A percentile compares a stretch with the other conserved stretches of the same genome.
Evolutionary conservation across 805 yeast genomes (phyloP).

Genomic region (Sugiyamaella valdiviana): DNA sequence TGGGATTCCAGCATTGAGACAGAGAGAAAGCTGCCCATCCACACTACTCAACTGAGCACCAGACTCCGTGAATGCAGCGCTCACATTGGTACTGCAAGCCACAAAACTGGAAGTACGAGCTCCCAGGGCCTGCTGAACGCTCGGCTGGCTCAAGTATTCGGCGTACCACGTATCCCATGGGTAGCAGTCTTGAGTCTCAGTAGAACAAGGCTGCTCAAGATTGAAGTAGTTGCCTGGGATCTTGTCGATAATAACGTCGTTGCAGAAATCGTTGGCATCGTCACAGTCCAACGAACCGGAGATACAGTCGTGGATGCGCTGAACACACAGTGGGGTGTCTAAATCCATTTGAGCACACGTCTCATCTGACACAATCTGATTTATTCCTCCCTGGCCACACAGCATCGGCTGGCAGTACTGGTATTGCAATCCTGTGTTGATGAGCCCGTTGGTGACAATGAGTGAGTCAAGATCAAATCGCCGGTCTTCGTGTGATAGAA

Average conservation of each 20-base stretch:
- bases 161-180: constrained; percentile 64
- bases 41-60: constrained; percentile 90
- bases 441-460: constrained; percentile 86
- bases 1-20: constrained; percentile 67
- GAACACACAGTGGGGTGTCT: constrained; percentile 59
- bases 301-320: constrained; percentile 62
- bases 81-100: constrained; percentile 56
- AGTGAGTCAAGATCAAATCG: constrained; percentile 66
- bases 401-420: constrained; percentile 85
- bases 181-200: constrained; percentile 53
- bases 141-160: constrained; percentile 64
- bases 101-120: constrained; percentile 68
- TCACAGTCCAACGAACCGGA: constrained; percentile 63
- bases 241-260: constrained; percentile 57
- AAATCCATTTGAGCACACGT: constrained; percentile 61
- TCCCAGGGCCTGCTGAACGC: constrained; percentile 73
- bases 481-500: constrained; percentile 40
- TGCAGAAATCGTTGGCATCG: constrained; percentile 81
- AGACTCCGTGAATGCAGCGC: constrained; percentile 67
- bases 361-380: constrained; percentile 58
- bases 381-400: constrained; percentile 78
- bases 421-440: constrained; percentile 75
- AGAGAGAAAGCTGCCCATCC: constrained; percentile 58
- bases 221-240: constrained; percentile 65
- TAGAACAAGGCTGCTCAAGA: constrained; percentile 44